A percentile compares a stretch with the other conserved stretches of the same genome.
Evolutionary conservation across 1,284 basidiomycete genomes (phyloP).

Genomic region (Paramarasmius palmivorus): DNA sequence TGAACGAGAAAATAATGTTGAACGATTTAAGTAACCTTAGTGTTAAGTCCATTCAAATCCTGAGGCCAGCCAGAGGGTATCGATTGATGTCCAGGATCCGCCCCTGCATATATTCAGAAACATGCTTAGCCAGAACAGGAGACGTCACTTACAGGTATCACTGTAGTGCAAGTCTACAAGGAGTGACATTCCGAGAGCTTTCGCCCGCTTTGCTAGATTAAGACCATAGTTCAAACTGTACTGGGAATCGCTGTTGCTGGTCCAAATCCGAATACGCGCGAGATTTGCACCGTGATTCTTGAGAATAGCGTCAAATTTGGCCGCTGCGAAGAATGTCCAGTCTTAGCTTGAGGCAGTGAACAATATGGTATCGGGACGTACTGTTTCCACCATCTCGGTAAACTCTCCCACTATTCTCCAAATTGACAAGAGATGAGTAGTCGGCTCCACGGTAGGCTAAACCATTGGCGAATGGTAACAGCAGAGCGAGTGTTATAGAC

Average conservation of each 20-base stretch:
- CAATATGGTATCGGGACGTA: slow-evolving; percentile 15
- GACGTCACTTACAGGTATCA: slow-evolving; percentile 50
- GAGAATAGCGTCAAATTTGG: slow-evolving; percentile 56
- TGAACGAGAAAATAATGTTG: not conserved
- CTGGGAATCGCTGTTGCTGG: slow-evolving; percentile 45
- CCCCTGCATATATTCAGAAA: slow-evolving; percentile 40
- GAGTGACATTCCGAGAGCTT: slow-evolving; percentile 57
- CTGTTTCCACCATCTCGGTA: slow-evolving; percentile 48
- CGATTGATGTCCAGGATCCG: slow-evolving; percentile 60
- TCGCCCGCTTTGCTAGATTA: slow-evolving; percentile 55
- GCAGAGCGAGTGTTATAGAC: not conserved
- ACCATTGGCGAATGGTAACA: slow-evolving; percentile 26
- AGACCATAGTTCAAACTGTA: slow-evolving; percentile 58
- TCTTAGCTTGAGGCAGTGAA: not conserved
- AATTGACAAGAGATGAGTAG: slow-evolving; percentile 55
- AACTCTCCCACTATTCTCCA: slow-evolving; percentile 49
- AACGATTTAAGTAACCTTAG: slow-evolving; percentile 16
- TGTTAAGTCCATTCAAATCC: slow-evolving; percentile 48
- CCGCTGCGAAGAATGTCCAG: slow-evolving; percentile 7
- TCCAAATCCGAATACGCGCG: slow-evolving; percentile 64
- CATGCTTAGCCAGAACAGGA: not conserved
- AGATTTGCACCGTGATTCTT: slow-evolving; percentile 54
- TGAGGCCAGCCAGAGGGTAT: slow-evolving; percentile 62
- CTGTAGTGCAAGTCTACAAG: slow-evolving; percentile 63
- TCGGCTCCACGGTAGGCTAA: slow-evolving; percentile 59